Conservation (phyloP, 768 basidiomycete species). For the Cyclocybe cylindracea region DNA sequence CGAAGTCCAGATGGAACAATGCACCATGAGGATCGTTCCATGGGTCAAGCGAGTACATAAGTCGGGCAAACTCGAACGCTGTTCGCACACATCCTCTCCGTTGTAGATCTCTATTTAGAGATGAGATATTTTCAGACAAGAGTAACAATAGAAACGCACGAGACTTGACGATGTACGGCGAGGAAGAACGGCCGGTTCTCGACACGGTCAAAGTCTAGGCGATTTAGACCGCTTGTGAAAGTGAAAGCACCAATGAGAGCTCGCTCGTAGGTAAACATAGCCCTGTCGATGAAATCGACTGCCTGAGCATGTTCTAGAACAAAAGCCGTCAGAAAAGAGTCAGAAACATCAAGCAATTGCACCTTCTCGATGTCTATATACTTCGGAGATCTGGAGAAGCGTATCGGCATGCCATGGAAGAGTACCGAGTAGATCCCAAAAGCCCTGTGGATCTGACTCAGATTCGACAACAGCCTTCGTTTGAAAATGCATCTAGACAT, state of each 20-base stretch:
- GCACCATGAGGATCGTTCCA: constrained; percentile 88
- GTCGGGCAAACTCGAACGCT: constrained; percentile 88
- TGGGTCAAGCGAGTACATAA: constrained; percentile 85
- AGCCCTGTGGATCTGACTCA: constrained; percentile 70
- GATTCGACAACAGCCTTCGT: background rate
- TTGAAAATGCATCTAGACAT: constrained; percentile 20
- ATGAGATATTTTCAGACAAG: background rate
- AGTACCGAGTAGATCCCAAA: constrained; percentile 73
- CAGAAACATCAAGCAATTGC: constrained; percentile 5
- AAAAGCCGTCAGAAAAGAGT: background rate
- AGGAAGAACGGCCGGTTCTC: constrained; percentile 95
- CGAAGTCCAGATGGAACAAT: constrained; percentile 79
- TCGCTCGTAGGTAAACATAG: constrained; percentile 91
- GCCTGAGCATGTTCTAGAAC: constrained; percentile 75
- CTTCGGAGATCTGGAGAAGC: constrained; percentile 81
- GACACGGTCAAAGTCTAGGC: constrained; percentile 87
- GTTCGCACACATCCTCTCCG: constrained; percentile 90
- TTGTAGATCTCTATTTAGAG: constrained; percentile 65
- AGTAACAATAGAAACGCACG: constrained; percentile 45
- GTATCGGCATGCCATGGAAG: constrained; percentile 95
- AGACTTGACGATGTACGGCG: constrained; percentile 80
- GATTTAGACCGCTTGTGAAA: constrained; percentile 76
- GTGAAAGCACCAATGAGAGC: constrained; percentile 86
- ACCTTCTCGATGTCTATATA: constrained; percentile 89
- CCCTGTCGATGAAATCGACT: constrained; percentile 88